These are phyloP conservation scores for Candida gigantensis DNA, from an alignment of 1,139 yeast genomes.

Conservation along the genomic window DNA sequence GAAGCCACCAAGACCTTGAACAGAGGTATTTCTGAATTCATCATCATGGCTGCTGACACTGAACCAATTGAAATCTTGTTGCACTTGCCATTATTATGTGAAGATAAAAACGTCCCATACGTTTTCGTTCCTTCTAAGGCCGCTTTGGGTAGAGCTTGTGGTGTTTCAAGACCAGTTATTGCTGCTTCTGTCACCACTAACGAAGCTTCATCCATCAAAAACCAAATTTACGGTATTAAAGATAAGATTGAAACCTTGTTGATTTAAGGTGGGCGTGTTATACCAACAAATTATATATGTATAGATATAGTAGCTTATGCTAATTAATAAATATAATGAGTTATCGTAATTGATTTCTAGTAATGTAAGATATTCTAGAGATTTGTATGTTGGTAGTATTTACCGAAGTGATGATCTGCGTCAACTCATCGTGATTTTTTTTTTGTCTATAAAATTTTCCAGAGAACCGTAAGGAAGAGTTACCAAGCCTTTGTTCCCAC, in stretches of 20 bases:
- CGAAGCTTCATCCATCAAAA: slow-evolving; percentile 97
- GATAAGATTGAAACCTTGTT: slow-evolving; percentile 98
- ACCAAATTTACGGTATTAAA: slow-evolving; percentile 95
- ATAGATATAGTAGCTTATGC: too few species aligned
- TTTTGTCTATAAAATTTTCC: too few species aligned
- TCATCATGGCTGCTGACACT: slow-evolving; percentile 99
- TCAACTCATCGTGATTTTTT: too few species aligned
- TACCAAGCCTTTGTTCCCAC: too few species aligned
- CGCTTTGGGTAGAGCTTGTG: slow-evolving; percentile 99
- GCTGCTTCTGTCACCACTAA: slow-evolving; percentile 98
- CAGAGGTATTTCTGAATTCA: slow-evolving; percentile 99
- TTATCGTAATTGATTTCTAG: too few species aligned
- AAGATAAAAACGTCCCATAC: slow-evolving; percentile 98
- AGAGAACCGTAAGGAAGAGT: too few species aligned
- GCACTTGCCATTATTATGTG: slow-evolving; percentile 96
- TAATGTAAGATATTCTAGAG: too few species aligned
- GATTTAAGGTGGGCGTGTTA: slow-evolving; percentile 55
- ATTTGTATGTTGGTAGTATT: too few species aligned
- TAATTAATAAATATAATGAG: too few species aligned
- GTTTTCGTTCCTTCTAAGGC: slow-evolving; percentile 98
- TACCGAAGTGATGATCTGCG: too few species aligned
- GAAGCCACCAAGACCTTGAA: slow-evolving; percentile 99
- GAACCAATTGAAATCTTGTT: slow-evolving; percentile 98
- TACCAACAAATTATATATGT: not conserved
- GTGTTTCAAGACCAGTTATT: slow-evolving; percentile 98